phyloP scores from a whole-genome alignment of 257 asterid species.

The Capsicum baccatum region DNA sequence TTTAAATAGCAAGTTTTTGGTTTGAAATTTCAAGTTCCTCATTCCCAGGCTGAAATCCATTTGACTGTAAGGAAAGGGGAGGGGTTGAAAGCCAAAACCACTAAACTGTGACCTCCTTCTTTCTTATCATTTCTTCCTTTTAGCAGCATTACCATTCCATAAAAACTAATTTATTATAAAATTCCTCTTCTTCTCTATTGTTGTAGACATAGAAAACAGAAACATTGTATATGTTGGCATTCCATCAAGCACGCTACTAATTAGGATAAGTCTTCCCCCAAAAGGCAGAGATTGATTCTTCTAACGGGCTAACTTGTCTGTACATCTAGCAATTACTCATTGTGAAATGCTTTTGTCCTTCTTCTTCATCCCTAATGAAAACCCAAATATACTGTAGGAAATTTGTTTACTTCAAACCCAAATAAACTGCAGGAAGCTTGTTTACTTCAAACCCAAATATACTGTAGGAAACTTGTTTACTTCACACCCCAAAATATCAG shows the following conservation, averaged over 20 bases:
- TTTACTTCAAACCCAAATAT: background rate
- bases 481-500: conserved; percentile 3
- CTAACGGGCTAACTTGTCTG: background rate
- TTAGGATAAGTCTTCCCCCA: conserved; percentile 17
- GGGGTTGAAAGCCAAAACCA: background rate
- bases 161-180: background rate
- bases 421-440: background rate
- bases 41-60: background rate
- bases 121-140: background rate
- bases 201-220: background rate
- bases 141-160: background rate
- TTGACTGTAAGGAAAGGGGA: background rate
- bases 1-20: background rate
- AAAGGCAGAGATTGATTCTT: background rate
- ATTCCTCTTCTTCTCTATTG: background rate
- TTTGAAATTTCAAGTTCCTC: background rate
- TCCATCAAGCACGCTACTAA: conserved; percentile 4
- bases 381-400: background rate
- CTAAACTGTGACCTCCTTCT: background rate
- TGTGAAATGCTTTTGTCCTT: background rate
- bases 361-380: conserved; percentile 14
- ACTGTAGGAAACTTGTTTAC: background rate
- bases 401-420: background rate
- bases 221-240: background rate
- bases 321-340: background rate